Evolutionary conservation across 139 green algal genomes (phyloP).

Genomic region (Picochlorum sp.): DNA sequence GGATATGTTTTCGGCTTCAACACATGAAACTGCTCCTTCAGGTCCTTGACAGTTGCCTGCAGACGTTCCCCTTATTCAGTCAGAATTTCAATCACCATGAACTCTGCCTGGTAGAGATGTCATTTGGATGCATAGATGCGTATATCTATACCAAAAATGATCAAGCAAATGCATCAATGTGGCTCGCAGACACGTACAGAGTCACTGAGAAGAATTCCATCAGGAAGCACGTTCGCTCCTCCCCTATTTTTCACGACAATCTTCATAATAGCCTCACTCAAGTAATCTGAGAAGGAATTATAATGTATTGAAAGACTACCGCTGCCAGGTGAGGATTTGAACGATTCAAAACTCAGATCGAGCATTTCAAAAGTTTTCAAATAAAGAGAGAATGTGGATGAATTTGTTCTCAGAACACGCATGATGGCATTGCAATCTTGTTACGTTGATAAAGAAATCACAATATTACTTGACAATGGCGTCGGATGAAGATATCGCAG

Average conservation of each 20-base stretch:
- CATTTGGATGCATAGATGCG: no score
- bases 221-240: conserved; percentile 16
- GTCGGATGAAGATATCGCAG: conserved; percentile 29
- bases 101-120: no score
- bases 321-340: no score
- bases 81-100: not conserved
- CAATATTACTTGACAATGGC: not conserved
- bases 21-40: conserved; percentile 66
- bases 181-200: not conserved
- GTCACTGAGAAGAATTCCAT: conserved; percentile 14
- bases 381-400: no score
- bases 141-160: no score
- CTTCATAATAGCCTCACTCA: conserved; percentile 5
- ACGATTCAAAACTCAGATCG: no score
- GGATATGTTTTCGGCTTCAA: conserved; percentile 48
- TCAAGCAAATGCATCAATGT: not conserved
- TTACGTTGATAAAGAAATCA: no score
- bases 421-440: no score
- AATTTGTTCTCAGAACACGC: no score
- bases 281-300: no score
- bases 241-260: conserved; percentile 15
- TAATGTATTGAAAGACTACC: no score
- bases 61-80: not conserved
- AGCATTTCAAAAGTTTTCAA: no score
- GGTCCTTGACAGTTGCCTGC: conserved; percentile 68